A percentile compares a stretch with the other conserved stretches of the same genome.
These are phyloP conservation scores for Hemerocallis citrina DNA, from an alignment of 106 monocot genomes.

Conservation along the genomic window DNA sequence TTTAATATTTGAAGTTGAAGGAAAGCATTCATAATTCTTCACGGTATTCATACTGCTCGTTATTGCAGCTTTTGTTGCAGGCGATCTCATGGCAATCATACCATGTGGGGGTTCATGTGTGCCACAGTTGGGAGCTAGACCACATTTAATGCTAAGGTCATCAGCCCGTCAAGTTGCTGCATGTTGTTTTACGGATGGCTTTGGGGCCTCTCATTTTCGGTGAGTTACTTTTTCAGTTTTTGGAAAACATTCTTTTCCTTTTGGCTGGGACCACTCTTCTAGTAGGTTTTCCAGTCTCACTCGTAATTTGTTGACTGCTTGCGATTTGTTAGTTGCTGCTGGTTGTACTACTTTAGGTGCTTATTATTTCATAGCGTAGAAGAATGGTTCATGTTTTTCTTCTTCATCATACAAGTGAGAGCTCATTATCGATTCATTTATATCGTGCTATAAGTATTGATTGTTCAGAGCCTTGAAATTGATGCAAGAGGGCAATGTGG, in stretches of 20 bases:
- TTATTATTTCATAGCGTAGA: neutral
- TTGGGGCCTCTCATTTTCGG: slow-evolving; percentile 13
- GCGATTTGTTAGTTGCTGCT: neutral
- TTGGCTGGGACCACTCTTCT: neutral
- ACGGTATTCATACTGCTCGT: too few species aligned
- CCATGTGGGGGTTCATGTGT: slow-evolving; percentile 36
- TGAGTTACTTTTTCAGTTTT: slow-evolving; percentile 6
- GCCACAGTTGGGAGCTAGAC: slow-evolving; percentile 29
- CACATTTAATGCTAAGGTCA: slow-evolving; percentile 16
- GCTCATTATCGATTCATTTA: too few species aligned
- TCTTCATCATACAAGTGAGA: too few species aligned
- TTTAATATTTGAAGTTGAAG: too few species aligned
- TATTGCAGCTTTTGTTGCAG: neutral
- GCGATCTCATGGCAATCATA: slow-evolving; percentile 24
- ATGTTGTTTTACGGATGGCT: slow-evolving; percentile 12
- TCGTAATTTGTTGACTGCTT: neutral
- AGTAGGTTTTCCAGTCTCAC: neutral
- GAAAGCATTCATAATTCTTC: too few species aligned
- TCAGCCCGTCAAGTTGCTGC: slow-evolving; percentile 7
- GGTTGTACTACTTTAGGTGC: neutral
- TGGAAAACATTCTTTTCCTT: neutral
- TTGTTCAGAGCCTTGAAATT: too few species aligned
- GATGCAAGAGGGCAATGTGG: too few species aligned
- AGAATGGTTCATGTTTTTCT: neutral
- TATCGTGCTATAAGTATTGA: too few species aligned